Conservation (phyloP, 495 filamentous ascomycete species). For the Tuber calosporum region DNA sequence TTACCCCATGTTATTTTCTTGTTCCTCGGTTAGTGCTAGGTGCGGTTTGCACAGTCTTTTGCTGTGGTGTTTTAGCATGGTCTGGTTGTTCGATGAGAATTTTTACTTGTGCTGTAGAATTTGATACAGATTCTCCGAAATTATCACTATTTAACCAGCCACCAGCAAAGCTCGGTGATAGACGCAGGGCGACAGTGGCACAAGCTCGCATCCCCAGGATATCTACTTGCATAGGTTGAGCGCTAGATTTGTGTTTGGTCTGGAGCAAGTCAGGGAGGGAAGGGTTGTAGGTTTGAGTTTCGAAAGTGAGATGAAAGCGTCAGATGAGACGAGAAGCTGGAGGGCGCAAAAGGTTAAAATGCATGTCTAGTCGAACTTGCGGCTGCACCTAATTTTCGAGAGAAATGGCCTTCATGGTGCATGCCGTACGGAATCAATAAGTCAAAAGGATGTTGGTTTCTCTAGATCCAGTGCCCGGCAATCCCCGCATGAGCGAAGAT, state of each 20-base stretch:
- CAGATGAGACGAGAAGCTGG: neutral
- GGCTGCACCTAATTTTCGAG: neutral
- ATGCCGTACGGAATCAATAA: neutral
- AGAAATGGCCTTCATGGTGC: neutral
- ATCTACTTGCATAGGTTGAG: neutral
- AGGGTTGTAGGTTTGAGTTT: neutral
- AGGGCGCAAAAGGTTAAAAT: neutral
- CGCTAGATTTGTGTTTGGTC: neutral
- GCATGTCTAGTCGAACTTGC: neutral
- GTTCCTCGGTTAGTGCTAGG: slow-evolving; percentile 34
- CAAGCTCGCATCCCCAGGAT: neutral
- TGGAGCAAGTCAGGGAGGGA: neutral
- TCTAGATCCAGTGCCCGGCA: neutral
- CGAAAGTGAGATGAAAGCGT: neutral
- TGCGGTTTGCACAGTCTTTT: slow-evolving; percentile 26
- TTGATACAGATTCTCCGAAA: slow-evolving; percentile 37
- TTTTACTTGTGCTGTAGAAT: slow-evolving; percentile 36
- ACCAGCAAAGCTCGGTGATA: neutral
- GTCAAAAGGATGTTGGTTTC: neutral
- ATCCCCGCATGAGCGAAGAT: neutral
- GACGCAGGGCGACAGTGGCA: neutral
- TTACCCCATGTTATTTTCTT: slow-evolving; percentile 29
- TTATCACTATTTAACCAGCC: neutral
- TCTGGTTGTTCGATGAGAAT: slow-evolving; percentile 33
- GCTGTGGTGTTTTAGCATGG: slow-evolving; percentile 34